phyloP scores from a whole-genome alignment of 106 monocot species.

The Cymbidium sinense region DNA sequence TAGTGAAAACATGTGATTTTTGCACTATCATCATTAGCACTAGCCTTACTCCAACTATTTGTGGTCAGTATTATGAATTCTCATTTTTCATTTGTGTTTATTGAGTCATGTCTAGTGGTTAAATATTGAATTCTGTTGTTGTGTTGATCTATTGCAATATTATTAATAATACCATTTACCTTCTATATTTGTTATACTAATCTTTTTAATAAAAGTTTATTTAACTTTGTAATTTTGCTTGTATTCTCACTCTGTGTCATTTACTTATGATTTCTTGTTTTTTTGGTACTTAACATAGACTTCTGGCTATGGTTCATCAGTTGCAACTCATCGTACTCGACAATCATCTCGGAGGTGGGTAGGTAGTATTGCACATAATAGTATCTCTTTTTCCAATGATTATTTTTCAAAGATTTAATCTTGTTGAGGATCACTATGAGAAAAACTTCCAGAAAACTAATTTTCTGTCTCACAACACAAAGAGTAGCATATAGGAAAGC shows the following conservation, averaged over 20 bases:
- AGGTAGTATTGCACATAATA: neutral
- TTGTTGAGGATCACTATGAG: no score
- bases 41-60: neutral
- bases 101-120: neutral
- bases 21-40: neutral
- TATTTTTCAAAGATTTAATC: neutral
- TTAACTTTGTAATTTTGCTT: neutral
- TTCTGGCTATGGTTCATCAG: constrained; percentile 34
- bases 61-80: neutral
- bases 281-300: constrained; percentile 20
- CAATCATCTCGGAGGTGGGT: constrained; percentile 42
- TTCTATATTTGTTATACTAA: neutral
- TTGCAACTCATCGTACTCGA: constrained; percentile 27
- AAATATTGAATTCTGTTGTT: neutral
- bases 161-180: neutral
- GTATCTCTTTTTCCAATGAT: neutral
- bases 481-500: no score
- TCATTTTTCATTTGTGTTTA: neutral
- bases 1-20: neutral
- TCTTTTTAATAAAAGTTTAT: neutral
- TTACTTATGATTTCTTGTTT: constrained; percentile 2
- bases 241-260: neutral
- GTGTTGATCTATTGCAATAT: neutral
- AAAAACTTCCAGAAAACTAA: neutral
- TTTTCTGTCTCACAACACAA: neutral